Conservation (phyloP, 257 asterid genomes). For the Anisodus acutangulus region DNA sequence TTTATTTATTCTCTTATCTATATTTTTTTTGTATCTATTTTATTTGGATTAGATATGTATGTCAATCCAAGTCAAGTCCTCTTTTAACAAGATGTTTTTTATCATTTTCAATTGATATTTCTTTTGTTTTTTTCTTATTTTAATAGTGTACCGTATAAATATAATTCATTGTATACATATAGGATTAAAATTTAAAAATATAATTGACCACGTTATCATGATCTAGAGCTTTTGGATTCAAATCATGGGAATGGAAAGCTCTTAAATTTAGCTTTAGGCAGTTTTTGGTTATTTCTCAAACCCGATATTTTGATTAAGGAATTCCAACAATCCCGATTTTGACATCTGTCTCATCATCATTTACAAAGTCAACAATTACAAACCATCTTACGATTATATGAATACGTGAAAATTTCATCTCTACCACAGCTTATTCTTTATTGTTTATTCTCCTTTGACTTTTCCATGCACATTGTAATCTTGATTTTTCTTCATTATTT, state of each 20-base stretch:
- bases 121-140: not conserved
- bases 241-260: not conserved
- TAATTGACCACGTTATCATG: not conserved
- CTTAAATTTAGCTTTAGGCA: not conserved
- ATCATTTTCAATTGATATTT: not conserved
- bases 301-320: not conserved
- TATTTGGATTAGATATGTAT: not conserved
- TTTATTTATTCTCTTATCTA: not conserved
- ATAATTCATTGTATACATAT: not conserved
- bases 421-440: not conserved
- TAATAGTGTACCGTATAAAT: not conserved
- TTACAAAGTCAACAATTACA: too few species aligned
- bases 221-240: not conserved
- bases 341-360: not conserved
- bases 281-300: not conserved
- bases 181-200: not conserved
- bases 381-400: too few species aligned
- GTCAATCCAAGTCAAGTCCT: not conserved
- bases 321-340: not conserved
- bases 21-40: not conserved
- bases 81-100: not conserved
- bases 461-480: not conserved
- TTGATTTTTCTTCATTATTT: not conserved
- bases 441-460: not conserved
- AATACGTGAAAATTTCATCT: too few species aligned